Percentiles rank a stretch among this genome's conserved stretches.
Evolutionary conservation across 129 eudicot genomes (phyloP).

Genomic region (Artemisia annua): DNA sequence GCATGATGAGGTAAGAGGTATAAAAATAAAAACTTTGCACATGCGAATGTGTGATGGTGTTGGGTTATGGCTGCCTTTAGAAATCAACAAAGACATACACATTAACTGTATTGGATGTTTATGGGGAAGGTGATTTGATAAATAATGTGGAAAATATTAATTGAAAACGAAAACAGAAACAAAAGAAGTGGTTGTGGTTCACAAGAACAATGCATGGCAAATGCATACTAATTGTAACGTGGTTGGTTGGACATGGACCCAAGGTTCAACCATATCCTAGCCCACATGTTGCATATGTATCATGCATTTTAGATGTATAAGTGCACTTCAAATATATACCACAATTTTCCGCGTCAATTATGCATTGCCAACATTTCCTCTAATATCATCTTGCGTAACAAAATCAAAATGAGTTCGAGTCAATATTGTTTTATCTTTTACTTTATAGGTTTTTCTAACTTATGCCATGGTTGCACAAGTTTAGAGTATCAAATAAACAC

Average conservation of each 20-base stretch:
- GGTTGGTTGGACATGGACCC: conserved; percentile 25
- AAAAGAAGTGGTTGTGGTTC: conserved; percentile 2
- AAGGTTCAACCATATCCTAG: conserved; percentile 8
- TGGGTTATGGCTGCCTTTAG: not conserved
- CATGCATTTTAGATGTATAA: not conserved
- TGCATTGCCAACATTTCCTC: not conserved
- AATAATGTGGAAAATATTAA: not conserved
- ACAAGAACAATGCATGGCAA: not conserved
- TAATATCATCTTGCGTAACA: not conserved
- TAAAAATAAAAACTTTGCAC: not conserved
- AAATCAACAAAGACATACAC: not conserved
- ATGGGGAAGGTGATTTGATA: conserved; percentile 2
- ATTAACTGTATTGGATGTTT: not conserved
- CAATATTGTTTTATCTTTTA: too few relatives aligned
- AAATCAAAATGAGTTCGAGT: not conserved
- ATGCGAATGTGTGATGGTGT: not conserved
- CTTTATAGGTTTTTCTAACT: too few relatives aligned
- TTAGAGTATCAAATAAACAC: too few relatives aligned
- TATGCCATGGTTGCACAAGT: too few relatives aligned
- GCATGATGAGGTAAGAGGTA: too few relatives aligned
- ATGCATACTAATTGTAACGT: conserved; percentile 9
- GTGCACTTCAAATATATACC: not conserved
- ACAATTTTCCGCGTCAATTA: conserved; percentile 29
- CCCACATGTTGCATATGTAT: not conserved
- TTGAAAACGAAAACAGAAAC: not conserved